These are phyloP conservation scores for Mollisia scopiformis DNA, from an alignment of 2,329 filamentous ascomycete species.

Conservation along the genomic window DNA sequence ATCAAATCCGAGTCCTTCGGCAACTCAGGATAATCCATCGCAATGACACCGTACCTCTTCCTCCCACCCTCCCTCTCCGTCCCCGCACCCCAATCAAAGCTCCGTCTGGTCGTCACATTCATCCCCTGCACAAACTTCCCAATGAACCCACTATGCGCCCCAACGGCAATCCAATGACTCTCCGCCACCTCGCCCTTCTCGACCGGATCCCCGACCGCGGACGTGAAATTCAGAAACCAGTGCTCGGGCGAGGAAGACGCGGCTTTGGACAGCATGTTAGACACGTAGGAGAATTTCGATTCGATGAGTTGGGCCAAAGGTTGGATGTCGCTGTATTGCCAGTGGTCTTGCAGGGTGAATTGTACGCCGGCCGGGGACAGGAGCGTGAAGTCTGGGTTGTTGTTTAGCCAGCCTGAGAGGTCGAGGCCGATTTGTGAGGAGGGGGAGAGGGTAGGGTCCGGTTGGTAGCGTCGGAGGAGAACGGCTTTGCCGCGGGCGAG, in stretches of 20 bases:
- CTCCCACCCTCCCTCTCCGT: slow-evolving; percentile 6
- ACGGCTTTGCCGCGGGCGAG: slow-evolving; percentile 69
- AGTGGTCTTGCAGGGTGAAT: slow-evolving; percentile 51
- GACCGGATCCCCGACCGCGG: slow-evolving; percentile 41
- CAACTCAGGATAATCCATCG: slow-evolving; percentile 32
- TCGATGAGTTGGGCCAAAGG: slow-evolving; percentile 42
- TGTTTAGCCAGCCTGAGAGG: slow-evolving; percentile 61
- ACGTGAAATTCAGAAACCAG: slow-evolving; percentile 49
- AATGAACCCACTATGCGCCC: slow-evolving; percentile 44
- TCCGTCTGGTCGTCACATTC: slow-evolving; percentile 41
- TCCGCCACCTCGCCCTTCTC: slow-evolving; percentile 42
- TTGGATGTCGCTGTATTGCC: slow-evolving; percentile 44
- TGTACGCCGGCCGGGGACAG: slow-evolving; percentile 40
- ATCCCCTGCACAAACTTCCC: slow-evolving; percentile 47
- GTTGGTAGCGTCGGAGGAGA: slow-evolving; percentile 65
- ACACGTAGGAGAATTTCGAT: slow-evolving; percentile 43
- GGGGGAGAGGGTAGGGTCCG: slow-evolving; percentile 43
- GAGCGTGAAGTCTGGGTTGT: slow-evolving; percentile 61
- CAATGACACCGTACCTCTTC: slow-evolving; percentile 33
- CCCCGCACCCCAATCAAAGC: slow-evolving; percentile 32
- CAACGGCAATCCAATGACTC: slow-evolving; percentile 49
- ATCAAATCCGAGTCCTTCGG: slow-evolving; percentile 44
- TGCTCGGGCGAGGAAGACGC: slow-evolving; percentile 18
- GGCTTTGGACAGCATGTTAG: slow-evolving; percentile 41
- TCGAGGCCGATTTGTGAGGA: slow-evolving; percentile 41